Conservation (phyloP, 164 flowering plant species). For the Kingdonia uniflora region DNA sequence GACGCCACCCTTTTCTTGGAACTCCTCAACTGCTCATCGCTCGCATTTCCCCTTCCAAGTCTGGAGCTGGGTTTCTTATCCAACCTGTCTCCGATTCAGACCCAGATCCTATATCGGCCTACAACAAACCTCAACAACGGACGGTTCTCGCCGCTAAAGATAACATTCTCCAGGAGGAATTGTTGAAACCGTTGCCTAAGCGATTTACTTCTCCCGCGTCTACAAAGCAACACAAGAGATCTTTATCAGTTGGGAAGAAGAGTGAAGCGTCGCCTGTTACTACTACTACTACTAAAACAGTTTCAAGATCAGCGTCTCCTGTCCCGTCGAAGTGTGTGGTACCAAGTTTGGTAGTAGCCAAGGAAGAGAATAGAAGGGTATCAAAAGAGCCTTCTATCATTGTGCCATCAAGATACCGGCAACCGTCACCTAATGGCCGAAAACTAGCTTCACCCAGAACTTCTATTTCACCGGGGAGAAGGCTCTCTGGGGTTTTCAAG, state of each 20-base stretch:
- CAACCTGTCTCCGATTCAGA: conserved; percentile 65
- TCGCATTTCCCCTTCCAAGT: conserved; percentile 37
- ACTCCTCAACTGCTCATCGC: conserved; percentile 63
- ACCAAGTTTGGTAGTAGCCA: conserved; percentile 65
- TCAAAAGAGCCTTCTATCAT: conserved; percentile 73
- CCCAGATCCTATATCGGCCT: conserved; percentile 36
- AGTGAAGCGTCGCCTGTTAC: conserved; percentile 26
- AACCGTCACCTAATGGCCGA: conserved; percentile 77
- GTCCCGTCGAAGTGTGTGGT: conserved; percentile 85
- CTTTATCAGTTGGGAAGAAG: conserved; percentile 49
- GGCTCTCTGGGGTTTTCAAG: conserved; percentile 67
- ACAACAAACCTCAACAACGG: conserved; percentile 17
- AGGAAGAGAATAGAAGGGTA: conserved; percentile 51
- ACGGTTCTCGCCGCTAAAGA: conserved; percentile 29
- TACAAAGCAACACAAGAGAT: conserved; percentile 27
- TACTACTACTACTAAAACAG: conserved; percentile 40
- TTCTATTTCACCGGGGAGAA: conserved; percentile 71
- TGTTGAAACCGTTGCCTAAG: conserved; percentile 15
- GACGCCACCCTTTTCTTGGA: conserved; percentile 71
- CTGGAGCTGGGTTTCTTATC: conserved; percentile 62
- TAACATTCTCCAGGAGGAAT: conserved; percentile 10
- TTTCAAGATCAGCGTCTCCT: conserved; percentile 65
- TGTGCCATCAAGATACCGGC: conserved; percentile 88
- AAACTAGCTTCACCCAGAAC: conserved; percentile 62
- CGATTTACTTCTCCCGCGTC: conserved; percentile 48